These are phyloP conservation scores for Solanum sejunctum DNA, from an alignment of 257 asterid species.

Conservation along the genomic window DNA sequence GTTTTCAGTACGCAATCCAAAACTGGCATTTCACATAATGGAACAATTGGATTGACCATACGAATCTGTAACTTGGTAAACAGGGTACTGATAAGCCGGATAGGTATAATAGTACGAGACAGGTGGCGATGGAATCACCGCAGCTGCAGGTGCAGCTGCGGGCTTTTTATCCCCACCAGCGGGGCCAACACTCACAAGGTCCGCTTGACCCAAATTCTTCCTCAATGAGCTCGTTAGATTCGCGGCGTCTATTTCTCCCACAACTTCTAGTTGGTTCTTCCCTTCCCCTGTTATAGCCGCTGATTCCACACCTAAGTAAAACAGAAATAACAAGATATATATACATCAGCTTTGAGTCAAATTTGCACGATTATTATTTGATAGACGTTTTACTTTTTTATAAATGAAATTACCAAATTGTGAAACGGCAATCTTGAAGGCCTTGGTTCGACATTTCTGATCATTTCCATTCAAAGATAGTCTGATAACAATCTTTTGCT, in stretches of 20 bases:
- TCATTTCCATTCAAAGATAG: background rate
- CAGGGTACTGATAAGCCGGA: background rate
- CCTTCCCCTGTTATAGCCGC: background rate
- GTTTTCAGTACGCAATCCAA: background rate
- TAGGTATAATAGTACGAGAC: background rate
- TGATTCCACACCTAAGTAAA: background rate
- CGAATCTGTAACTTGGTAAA: background rate
- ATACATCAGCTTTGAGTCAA: background rate
- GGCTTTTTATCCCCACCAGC: background rate
- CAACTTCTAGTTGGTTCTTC: background rate
- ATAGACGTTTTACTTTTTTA: too few relatives aligned
- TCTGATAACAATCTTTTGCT: slow-evolving; percentile 1
- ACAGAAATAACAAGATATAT: background rate
- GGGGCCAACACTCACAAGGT: background rate
- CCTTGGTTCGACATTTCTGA: background rate
- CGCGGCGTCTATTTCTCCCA: background rate
- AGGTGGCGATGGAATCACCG: background rate
- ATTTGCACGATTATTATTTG: background rate
- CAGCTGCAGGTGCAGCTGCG: background rate
- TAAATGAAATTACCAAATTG: background rate
- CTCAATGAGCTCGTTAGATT: background rate
- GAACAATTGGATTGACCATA: background rate
- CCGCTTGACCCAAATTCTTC: background rate
- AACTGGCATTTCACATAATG: background rate
- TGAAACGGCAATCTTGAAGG: background rate